Evolutionary conservation across 805 yeast species (phyloP).

Genomic region (Wilhelminamyces savonicus): DNA sequence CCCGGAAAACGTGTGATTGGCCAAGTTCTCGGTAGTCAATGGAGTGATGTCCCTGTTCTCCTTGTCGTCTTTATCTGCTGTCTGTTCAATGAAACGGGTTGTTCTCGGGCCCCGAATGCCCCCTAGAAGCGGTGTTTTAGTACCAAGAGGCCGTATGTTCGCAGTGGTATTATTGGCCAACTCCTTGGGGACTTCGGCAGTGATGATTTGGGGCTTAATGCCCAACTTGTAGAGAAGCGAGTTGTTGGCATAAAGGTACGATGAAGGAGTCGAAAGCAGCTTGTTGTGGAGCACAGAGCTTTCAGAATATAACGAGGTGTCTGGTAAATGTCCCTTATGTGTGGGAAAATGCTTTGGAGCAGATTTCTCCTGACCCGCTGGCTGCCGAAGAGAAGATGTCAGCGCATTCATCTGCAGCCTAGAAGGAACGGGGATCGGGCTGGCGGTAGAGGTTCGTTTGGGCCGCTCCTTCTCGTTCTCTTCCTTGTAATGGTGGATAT

Average conservation of each 20-base stretch:
- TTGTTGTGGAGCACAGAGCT: slow-evolving; percentile 20
- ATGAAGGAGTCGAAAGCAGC: slow-evolving; percentile 12
- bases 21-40: slow-evolving; percentile 24
- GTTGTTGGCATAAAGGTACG: slow-evolving; percentile 29
- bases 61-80: slow-evolving; percentile 9
- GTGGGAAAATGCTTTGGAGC: slow-evolving; percentile 15
- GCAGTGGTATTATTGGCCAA: slow-evolving; percentile 3
- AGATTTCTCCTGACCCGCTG: slow-evolving; percentile 1
- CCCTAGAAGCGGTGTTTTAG: slow-evolving; percentile 1
- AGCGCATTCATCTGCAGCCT: neutral
- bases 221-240: slow-evolving; percentile 34
- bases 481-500: slow-evolving; percentile 11
- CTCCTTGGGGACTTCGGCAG: slow-evolving; percentile 19
- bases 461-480: slow-evolving; percentile 11
- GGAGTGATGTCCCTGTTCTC: slow-evolving; percentile 14
- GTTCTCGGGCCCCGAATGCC: neutral
- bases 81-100: slow-evolving; percentile 1
- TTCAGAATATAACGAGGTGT: slow-evolving; percentile 26
- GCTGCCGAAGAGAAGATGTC: neutral
- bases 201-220: slow-evolving; percentile 35
- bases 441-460: neutral
- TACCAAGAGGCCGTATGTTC: neutral
- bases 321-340: slow-evolving; percentile 24
- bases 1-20: slow-evolving; percentile 15
- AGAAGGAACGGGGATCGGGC: neutral